A percentile compares a stretch with the other conserved stretches of the same genome.
These are phyloP conservation scores for Talaromyces sp. DNA, from an alignment of 2,329 filamentous ascomycete species.

Conservation along the genomic window DNA sequence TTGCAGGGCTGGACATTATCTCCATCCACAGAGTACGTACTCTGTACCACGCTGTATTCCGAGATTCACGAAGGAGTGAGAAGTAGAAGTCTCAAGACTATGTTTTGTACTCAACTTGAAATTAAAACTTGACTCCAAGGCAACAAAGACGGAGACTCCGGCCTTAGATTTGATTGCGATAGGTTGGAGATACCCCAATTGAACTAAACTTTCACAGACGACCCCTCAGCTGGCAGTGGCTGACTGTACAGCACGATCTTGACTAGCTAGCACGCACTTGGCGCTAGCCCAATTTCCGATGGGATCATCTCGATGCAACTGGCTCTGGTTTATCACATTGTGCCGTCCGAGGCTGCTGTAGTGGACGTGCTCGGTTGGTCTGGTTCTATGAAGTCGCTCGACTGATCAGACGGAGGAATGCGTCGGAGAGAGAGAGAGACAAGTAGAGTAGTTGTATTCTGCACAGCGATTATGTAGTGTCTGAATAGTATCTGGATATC, in stretches of 20 bases:
- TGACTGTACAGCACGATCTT: constrained; percentile 5
- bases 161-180: not conserved
- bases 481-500: too few species aligned
- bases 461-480: too few species aligned
- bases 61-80: not conserved
- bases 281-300: constrained; percentile 3
- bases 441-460: too few species aligned
- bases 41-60: too few species aligned
- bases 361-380: too few species aligned
- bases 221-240: constrained; percentile 12
- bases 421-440: not conserved
- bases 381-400: too few species aligned
- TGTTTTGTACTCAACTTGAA: not conserved
- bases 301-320: not conserved
- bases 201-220: not conserved
- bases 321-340: not conserved
- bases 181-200: constrained; percentile 9
- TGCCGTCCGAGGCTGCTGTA: not conserved
- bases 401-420: not conserved
- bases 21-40: too few species aligned
- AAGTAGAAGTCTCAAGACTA: not conserved
- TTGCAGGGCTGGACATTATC: not conserved
- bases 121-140: too few species aligned
- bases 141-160: not conserved
- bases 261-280: not conserved